phyloP scores from a whole-genome alignment of 2,329 filamentous ascomycete species.

The Hymenoscyphus linearis region DNA sequence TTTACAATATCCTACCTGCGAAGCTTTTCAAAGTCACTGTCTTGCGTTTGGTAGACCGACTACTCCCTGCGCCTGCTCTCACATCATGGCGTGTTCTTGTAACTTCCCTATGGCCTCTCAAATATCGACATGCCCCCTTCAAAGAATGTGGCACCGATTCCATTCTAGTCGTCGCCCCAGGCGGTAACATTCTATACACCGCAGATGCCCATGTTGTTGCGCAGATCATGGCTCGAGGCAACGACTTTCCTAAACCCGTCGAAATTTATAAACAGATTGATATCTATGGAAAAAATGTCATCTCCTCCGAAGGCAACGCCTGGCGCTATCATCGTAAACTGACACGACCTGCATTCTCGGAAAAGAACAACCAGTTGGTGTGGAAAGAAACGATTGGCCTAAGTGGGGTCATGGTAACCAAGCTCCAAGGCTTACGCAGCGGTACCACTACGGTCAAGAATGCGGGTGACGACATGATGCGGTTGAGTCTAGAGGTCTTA shows the following conservation, averaged over 20 bases:
- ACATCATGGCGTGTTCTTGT: conserved; percentile 15
- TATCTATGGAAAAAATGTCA: conserved; percentile 27
- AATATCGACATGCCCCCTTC: conserved; percentile 17
- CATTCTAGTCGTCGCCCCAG: conserved; percentile 58
- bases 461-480: conserved; percentile 51
- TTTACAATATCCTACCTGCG: conserved; percentile 13
- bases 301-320: conserved; percentile 24
- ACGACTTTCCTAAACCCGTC: conserved; percentile 28
- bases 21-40: conserved; percentile 9
- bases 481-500: conserved; percentile 49
- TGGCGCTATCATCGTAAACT: conserved; percentile 28
- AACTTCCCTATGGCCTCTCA: conserved; percentile 14
- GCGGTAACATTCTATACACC: conserved; percentile 48
- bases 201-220: conserved; percentile 52
- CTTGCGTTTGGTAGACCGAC: conserved; percentile 8
- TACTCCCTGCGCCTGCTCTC: conserved; percentile 6
- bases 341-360: conserved; percentile 26
- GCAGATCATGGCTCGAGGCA: conserved; percentile 21
- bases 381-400: conserved; percentile 43
- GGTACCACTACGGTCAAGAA: conserved; percentile 43
- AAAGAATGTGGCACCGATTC: conserved; percentile 38
- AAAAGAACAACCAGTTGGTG: conserved; percentile 40
- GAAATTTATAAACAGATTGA: conserved; percentile 24
- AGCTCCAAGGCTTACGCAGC: conserved; percentile 33
- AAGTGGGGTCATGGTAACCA: conserved; percentile 35